Base-by-base conservation (phyloP, 2,329 filamentous ascomycete species). In the Sclerotinia nivalis region DNA sequence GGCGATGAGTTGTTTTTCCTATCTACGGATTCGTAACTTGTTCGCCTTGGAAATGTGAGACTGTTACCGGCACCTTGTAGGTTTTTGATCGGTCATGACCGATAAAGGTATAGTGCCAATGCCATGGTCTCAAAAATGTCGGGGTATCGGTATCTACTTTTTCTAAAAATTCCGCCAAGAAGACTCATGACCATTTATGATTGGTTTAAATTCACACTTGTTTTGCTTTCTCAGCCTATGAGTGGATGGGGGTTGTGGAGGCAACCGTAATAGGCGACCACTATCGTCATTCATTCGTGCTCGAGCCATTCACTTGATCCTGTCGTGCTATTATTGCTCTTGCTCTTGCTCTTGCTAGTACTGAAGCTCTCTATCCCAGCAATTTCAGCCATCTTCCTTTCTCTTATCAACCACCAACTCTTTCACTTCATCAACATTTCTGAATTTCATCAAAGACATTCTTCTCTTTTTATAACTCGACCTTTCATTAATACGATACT, bases 361-460 rank as follows among this genome's bases (percentile, higher is more conserved):
- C 56, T 68, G 60, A 18, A 62, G 45, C 66, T 68, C 67, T 71
- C 65, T 2, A 25, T 20, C n/a, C 20, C 37, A n/a, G 43, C 34
- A 13, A 34, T 62, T 37, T 59, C 34, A n/a, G 37, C 56, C 56
- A 68, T 61, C 70, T 67, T 45, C 58, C 66, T 65, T 52, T 66
- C 67, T 62, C 61, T 61, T 28, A 64, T 68, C 49, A 31, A n/a
- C 25, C 40, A 72, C 72, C 56, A 72, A 70, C 60, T 73, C 69
- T 74, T 70, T 73, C 73, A 45, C 40, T 15, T 52, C 52, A 75
- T 58, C 54, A 56, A 2, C 73, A 72, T 75, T 73, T 71, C 74
- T 70, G 65, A 72, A 74, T 71, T 70, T 28, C 71, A 72, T 56
- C 70, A 68, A 62, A 72, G 28, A 65, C 69, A 56, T 45, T 34